These are phyloP conservation scores for Verticillium albo-atrum DNA, from an alignment of 2,329 filamentous ascomycete genomes.

Conservation along the genomic window DNA sequence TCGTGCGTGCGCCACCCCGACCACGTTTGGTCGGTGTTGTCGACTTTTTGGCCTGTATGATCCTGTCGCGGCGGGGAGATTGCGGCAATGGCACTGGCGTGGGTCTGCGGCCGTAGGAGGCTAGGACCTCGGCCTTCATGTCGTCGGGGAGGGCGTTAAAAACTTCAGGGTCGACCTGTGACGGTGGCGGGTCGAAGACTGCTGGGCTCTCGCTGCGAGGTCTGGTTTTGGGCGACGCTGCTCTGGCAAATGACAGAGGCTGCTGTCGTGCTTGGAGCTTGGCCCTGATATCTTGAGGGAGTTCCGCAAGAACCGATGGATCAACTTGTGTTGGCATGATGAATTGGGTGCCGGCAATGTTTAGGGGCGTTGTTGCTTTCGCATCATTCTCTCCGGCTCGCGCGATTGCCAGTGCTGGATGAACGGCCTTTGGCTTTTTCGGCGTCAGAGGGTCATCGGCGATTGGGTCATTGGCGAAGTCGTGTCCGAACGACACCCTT, in stretches of 20 bases:
- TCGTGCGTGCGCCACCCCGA: slow-evolving; percentile 31
- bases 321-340: slow-evolving; percentile 83
- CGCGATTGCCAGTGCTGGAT: slow-evolving; percentile 49
- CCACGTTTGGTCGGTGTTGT: slow-evolving; percentile 66
- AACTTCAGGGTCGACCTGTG: slow-evolving; percentile 80
- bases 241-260: slow-evolving; percentile 15
- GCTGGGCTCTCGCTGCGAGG: slow-evolving; percentile 35
- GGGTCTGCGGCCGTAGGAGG: slow-evolving; percentile 53
- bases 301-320: slow-evolving; percentile 72
- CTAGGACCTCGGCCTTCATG: slow-evolving; percentile 77
- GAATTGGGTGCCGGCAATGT: slow-evolving; percentile 85
- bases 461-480: slow-evolving; percentile 44
- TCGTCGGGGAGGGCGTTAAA: slow-evolving; percentile 81
- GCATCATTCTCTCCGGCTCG: slow-evolving; percentile 45
- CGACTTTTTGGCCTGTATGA: slow-evolving; percentile 46
- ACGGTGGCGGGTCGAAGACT: slow-evolving; percentile 53
- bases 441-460: slow-evolving; percentile 50
- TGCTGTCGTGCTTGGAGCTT: slow-evolving; percentile 43
- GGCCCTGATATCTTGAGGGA: slow-evolving; percentile 78
- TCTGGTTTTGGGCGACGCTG: slow-evolving; percentile 24
- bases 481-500: slow-evolving; percentile 21
- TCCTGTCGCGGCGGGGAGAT: slow-evolving; percentile 53
- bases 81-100: slow-evolving; percentile 30
- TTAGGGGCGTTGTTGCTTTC: slow-evolving; percentile 64
- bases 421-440: slow-evolving; percentile 43